A percentile compares a stretch with the other conserved stretches of the same genome.
phyloP scores from a whole-genome alignment of 2,329 filamentous ascomycete species.

The Sphaerostilbella broomeana region DNA sequence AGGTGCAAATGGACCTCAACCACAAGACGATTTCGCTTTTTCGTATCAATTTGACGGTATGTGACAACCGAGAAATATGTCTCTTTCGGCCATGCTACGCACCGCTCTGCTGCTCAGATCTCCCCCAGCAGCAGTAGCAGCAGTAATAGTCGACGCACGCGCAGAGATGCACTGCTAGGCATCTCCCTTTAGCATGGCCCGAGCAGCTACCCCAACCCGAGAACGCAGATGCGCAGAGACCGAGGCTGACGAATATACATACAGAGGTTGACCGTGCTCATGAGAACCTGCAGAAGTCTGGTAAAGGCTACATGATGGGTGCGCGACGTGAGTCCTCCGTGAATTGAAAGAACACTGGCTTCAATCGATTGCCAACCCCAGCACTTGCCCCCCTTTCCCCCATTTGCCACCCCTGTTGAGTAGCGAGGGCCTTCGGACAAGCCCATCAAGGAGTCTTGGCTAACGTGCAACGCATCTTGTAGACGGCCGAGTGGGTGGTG shows the following conservation, averaged over 20 bases:
- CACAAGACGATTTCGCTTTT: slow-evolving; percentile 75
- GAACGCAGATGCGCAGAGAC: no score
- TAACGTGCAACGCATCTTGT: slow-evolving; percentile 14
- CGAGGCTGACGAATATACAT: slow-evolving; percentile 9
- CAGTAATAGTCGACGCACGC: no score
- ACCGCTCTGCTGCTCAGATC: no score
- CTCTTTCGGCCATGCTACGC: background rate
- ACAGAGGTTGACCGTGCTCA: slow-evolving; percentile 92
- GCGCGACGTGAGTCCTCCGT: slow-evolving; percentile 72
- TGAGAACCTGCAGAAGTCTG: slow-evolving; percentile 94
- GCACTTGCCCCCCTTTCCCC: background rate
- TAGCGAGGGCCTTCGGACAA: slow-evolving; percentile 4
- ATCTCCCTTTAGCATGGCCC: no score
- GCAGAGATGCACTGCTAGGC: no score
- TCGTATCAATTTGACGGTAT: slow-evolving; percentile 84
- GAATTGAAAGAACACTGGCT: no score
- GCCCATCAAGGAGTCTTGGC: slow-evolving; percentile 7
- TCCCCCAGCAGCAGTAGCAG: no score
- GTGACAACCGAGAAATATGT: slow-evolving; percentile 28
- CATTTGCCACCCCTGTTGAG: background rate
- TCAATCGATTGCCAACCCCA: no score
- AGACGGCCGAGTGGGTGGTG: slow-evolving; percentile 66
- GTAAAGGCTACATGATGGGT: slow-evolving; percentile 73
- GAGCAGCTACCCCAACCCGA: no score
- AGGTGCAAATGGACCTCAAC: slow-evolving; percentile 70